Conservation (phyloP, 2,329 filamentous ascomycete genomes). For the Beauveria varroae region DNA sequence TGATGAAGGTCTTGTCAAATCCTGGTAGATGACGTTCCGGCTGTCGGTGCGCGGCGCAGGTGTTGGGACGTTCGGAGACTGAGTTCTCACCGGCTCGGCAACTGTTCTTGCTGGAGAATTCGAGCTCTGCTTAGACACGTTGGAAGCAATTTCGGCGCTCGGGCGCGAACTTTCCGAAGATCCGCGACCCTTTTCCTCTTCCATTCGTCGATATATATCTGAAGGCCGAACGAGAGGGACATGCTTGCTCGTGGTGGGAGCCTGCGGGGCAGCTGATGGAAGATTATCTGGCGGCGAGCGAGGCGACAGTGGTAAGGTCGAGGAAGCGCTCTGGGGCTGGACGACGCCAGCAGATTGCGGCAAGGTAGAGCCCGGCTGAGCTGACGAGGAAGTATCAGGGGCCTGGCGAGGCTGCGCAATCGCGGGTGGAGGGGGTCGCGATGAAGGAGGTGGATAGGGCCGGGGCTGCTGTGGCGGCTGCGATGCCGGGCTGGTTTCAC, state of each 20-base stretch:
- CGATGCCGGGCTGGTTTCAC: slow-evolving; percentile 17
- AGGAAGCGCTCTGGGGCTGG: slow-evolving; percentile 5
- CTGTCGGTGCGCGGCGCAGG: slow-evolving; percentile 22
- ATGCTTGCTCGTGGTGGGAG: slow-evolving; percentile 31
- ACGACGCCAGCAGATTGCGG: background rate
- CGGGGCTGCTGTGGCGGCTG: background rate
- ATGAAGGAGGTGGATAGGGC: background rate
- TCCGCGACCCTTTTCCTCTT: slow-evolving; percentile 50
- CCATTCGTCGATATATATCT: slow-evolving; percentile 68
- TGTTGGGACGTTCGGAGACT: background rate
- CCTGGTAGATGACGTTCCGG: background rate
- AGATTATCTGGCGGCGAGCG: slow-evolving; percentile 8
- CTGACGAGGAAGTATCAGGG: background rate
- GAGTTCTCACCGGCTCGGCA: slow-evolving; percentile 15
- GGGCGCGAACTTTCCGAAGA: slow-evolving; percentile 51
- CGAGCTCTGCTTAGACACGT: slow-evolving; percentile 21
- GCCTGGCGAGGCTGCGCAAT: background rate
- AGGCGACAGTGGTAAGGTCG: slow-evolving; percentile 2
- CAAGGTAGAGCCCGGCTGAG: background rate
- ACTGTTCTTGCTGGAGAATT: slow-evolving; percentile 9
- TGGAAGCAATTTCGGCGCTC: slow-evolving; percentile 38
- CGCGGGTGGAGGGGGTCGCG: background rate
- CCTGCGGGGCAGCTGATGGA: background rate
- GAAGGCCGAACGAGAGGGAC: slow-evolving; percentile 63
- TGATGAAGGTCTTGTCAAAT: background rate